Evolutionary conservation across 176 grass and related monocot genomes (phyloP).

Genomic region (Hordeum marinum): DNA sequence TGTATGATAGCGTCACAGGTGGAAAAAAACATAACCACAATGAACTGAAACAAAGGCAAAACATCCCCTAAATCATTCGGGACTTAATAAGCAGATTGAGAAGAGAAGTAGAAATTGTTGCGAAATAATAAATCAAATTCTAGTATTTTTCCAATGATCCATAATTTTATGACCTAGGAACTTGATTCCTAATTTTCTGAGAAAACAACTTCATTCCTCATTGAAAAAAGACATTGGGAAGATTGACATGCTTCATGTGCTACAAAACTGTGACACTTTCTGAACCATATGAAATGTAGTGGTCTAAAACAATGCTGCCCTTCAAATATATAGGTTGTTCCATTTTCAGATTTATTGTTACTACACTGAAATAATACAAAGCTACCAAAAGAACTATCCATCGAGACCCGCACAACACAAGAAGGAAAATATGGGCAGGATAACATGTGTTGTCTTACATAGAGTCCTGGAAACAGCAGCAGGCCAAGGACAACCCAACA

Average conservation of each 20-base stretch:
- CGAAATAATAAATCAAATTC: constrained; percentile 1
- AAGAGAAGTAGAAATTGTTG: background rate
- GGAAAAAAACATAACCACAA: constrained; percentile 5
- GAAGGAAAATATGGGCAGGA: background rate
- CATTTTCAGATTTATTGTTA: constrained; percentile 4
- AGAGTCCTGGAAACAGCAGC: background rate
- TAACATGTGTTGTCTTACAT: background rate
- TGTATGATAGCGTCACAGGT: constrained; percentile 41
- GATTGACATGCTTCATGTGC: background rate
- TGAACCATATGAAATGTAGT: constrained; percentile 3
- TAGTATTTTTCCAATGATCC: background rate
- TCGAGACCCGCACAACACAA: background rate
- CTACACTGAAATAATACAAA: background rate
- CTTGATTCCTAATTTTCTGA: background rate
- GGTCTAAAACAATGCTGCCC: background rate
- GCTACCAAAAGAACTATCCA: background rate
- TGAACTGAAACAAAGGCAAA: constrained; percentile 24
- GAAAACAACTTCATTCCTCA: constrained; percentile 17
- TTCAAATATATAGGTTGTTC: background rate
- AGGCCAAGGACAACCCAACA: background rate
- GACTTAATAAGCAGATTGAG: constrained; percentile 7
- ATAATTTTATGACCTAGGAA: constrained; percentile 26
- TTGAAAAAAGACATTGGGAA: constrained; percentile 7
- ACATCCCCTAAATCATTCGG: background rate
- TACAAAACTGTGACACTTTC: background rate